Conservation (phyloP, 1,284 basidiomycete species). For the Boletellus dicymbophilus region DNA sequence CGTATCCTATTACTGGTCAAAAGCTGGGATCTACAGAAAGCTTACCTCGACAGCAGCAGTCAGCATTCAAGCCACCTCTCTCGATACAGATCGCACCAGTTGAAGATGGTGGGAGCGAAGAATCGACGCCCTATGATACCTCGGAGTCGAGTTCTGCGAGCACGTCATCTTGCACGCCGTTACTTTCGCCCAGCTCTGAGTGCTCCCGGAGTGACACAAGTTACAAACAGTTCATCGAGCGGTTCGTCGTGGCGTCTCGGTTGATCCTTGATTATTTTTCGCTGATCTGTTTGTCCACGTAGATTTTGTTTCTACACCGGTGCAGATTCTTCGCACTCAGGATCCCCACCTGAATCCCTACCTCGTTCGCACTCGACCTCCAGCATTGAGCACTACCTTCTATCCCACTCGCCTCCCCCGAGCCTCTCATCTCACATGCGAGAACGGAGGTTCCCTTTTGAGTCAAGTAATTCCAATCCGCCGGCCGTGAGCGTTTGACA, state of each 20-base stretch:
- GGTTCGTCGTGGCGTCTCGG: conserved; percentile 50
- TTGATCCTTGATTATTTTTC: background rate
- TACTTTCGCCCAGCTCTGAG: conserved; percentile 34
- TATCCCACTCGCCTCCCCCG: conserved; percentile 26
- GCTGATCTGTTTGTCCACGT: conserved; percentile 6
- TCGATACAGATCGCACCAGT: conserved; percentile 16
- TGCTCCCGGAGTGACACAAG: conserved; percentile 34
- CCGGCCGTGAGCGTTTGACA: conserved; percentile 4
- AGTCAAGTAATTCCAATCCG: conserved; percentile 1
- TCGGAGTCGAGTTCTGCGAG: conserved; percentile 44
- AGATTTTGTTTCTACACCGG: conserved; percentile 84
- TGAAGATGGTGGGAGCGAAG: conserved; percentile 38
- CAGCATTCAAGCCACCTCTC: conserved; percentile 12
- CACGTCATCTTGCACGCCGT: conserved; percentile 40
- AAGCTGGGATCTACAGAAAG: conserved; percentile 1
- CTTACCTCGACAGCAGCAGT: conserved; percentile 2
- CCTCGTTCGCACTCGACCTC: conserved; percentile 58
- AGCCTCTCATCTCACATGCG: conserved; percentile 13
- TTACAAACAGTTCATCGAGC: conserved; percentile 65
- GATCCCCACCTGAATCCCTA: conserved; percentile 35
- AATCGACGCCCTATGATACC: conserved; percentile 56
- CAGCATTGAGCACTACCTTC: conserved; percentile 52
- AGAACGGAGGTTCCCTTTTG: conserved; percentile 11
- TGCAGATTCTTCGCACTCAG: conserved; percentile 32
- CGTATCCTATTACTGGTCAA: conserved; percentile 38